Base-by-base conservation (phyloP, 208 protist species). In the Wallacemonas collosoma region DNA sequence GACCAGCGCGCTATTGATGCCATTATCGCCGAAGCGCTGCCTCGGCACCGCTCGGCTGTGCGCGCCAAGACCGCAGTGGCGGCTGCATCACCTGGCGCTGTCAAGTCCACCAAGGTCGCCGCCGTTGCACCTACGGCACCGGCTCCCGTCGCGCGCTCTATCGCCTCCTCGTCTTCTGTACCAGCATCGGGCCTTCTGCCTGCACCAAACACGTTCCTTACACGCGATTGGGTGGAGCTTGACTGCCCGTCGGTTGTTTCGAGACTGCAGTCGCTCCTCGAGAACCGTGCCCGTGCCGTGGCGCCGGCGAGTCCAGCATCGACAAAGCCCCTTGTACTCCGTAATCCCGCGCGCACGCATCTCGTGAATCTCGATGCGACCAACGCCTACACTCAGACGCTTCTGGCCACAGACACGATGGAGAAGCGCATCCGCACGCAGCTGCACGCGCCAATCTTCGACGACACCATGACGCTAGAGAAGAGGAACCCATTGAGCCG, bases 401-500 rank as follows among this genome's bases (percentile, higher is more conserved):
- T 62, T n/a, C 36, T 62, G 56, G 56, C 7, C 8, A 43, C 6
- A 5, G 56, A 62, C 35, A 8, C 15, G 17, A 8, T 62, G 36
- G 56, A 62, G 38, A 62, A 38, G 56, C 56, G 56, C 36, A 5
- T 62, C 35, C 56, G 56, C 8, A 15, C 56, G 38, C 56, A 62
- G 56, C 56, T 62, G 56, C 56, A 62, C 56, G 56, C 56, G 36
- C 56, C 56, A 0, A 38, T 62, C 56, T 62, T 62, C 56, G 56
- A 62, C 56, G 15, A 41, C 56, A 44, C 56, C 5, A 17, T 62
- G 15, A 43, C 56, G 17, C 7, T 38, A 7, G 56, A 62, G 56
- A 36, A 62, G 56, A 15, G 38, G 9, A 62, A 62, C 38, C 56
- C 56, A 5, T 3, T 40, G 0, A 62, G 56, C 36, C 56, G 38